Evolutionary conservation across 129 eudicot genomes (phyloP), one percentile per base, ranked within the genome.

Genomic region (Escallonia rubra): DNA sequence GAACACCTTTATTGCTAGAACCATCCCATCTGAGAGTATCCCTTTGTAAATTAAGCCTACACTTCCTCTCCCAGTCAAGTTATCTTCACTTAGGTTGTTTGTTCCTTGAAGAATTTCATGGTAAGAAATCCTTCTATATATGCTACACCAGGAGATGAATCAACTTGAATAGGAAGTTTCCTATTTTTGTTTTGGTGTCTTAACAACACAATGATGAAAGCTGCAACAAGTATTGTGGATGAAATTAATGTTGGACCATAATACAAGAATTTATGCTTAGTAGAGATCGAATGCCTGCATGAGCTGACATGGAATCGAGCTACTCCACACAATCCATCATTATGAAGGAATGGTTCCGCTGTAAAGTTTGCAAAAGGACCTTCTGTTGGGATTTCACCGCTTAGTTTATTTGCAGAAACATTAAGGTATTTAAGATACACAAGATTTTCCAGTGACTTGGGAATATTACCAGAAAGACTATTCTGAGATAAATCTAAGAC

Each of bases 1-100:
- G 74, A 76, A 68, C 14, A 75, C 79, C 64, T 75, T 75, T 10
- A 62, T 59, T 40, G 79, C 79, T 51, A 63, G 23, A 54, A 11
- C 13, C 39, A 41, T 67, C 48, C 79, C 79, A 61, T 75, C 69
- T 1, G 41, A 3, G 4, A 75, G 68, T 4, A 56, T 61, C 34
- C 34, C 34, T 23, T 23, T 23, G 34, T 23, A 23, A 23, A 23
- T 1, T 1, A 23, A 23, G 4, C 79, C 79, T 47, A 68, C 41
- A 39, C 70, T 39, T 3, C 74, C 80, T 11, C 2, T 12, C 3
- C 80, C 80, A 4, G 68, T 42, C 40, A 75, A 56, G 43, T 75
- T 75, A 13, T 70, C 68, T 16, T 61, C 43, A 10, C 67, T 66
- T 10, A 78, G n/a, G 9, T 10, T 23, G 4, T 57, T 52, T 2